These are phyloP conservation scores for Corynespora cassiicola DNA, from an alignment of 2,329 filamentous ascomycete species.

Conservation along the genomic window DNA sequence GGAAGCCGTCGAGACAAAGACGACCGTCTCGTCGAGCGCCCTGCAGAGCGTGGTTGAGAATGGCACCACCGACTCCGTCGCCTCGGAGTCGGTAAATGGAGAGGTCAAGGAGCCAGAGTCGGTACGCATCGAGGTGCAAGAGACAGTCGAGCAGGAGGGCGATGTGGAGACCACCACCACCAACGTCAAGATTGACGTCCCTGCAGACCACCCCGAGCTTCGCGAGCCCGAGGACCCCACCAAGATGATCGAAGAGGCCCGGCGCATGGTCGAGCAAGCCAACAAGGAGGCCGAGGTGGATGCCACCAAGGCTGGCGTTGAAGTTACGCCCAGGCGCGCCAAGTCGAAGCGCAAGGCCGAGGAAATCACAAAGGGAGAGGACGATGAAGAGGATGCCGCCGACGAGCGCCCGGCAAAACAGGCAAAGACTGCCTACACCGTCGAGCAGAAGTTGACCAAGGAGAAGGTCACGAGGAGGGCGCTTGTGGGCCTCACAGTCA, in stretches of 20 bases:
- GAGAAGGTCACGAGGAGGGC: conserved; percentile 87
- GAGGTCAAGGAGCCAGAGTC: conserved; percentile 51
- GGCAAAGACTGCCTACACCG: conserved; percentile 60
- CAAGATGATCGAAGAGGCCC: conserved; percentile 84
- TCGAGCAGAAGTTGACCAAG: conserved; percentile 81
- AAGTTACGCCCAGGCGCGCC: too few relatives aligned
- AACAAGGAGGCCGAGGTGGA: conserved; percentile 59
- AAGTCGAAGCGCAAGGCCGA: conserved; percentile 52
- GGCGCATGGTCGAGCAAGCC: conserved; percentile 82
- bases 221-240: conserved; percentile 79
- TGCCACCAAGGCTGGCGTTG: conserved; percentile 18
- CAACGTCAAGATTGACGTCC: conserved; percentile 77
- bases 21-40: conserved; percentile 54
- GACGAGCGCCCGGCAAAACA: conserved; percentile 70
- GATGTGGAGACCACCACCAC: conserved; percentile 74
- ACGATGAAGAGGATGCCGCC: conserved; percentile 48
- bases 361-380: conserved; percentile 65
- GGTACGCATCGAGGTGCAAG: conserved; percentile 74
- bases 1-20: conserved; percentile 51
- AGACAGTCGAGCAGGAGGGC: conserved; percentile 63
- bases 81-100: conserved; percentile 56
- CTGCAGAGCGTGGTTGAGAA: conserved; percentile 41
- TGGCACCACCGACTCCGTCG: conserved; percentile 33
- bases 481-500: conserved; percentile 83
- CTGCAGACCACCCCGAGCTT: conserved; percentile 69